Base-by-base conservation (phyloP, 768 basidiomycete genomes). In the Heimioporus sp. region DNA sequence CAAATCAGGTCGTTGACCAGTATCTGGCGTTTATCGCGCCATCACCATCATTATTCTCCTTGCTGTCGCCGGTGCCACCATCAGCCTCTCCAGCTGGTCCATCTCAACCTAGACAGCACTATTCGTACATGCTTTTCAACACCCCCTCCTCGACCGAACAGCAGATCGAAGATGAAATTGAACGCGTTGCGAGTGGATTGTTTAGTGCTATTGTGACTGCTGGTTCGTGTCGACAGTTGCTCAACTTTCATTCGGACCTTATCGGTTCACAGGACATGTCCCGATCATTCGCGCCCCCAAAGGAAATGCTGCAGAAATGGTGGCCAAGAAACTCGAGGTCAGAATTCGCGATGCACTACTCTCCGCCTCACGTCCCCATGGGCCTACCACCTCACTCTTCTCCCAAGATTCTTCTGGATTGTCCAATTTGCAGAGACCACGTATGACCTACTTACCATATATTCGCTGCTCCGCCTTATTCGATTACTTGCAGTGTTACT, bases 251-350 rank as follows among this genome's bases (percentile, higher is more conserved):
- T 13, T 30, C 3, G 16, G 28, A 46, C 36, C 46, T 45, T 44
- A 50, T 46, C 11, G 31, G 45, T 32, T n/a, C 21, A 48, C 49
- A 93, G 93, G 90, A 2, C 88, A 92, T 60, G 88, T 96, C 19
- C 97, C 97, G 10, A 89, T 94, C 65, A 98, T 99, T 53, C 87
- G 97, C 31, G 87, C 90, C 51, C 97, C 97, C 19, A 77, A 87
- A 68, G 96, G 96, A 1, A 98, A 98, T 69, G 97, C 97, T 5
- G 97, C 95, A 17, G 97, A 99, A 71, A 97, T 98, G 95, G 86
- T 98, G n/a, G 95, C 95, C 10, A 88, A 93, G 72, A 97, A 92
- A 67, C 77, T 99, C 11, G 97, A 99, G 63, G 80, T 83, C 13
- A 92, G 92, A 70, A 87, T 98, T 60, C 77, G 96, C 45, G 96